These are phyloP conservation scores for Aspergillus biplanus DNA, from an alignment of 495 filamentous ascomycete species.

Conservation along the genomic window DNA sequence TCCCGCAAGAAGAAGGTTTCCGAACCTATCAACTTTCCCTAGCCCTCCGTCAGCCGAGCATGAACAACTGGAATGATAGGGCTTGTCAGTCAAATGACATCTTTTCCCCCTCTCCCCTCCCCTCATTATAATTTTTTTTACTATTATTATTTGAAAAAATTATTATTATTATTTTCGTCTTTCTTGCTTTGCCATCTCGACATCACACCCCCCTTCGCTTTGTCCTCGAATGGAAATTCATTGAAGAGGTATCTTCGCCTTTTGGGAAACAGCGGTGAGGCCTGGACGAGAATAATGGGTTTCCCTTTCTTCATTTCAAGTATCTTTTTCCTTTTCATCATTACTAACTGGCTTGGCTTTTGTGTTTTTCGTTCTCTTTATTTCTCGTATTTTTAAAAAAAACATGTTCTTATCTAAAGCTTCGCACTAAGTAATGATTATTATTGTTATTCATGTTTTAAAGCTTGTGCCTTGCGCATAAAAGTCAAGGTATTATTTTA, in stretches of 20 bases:
- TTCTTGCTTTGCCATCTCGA: not conserved
- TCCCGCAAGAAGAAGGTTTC: conserved; percentile 28
- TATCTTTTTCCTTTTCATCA: not conserved
- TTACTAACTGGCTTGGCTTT: not conserved
- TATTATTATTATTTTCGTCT: conserved; percentile 5
- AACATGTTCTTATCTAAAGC: too few species aligned
- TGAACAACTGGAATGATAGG: conserved; percentile 27
- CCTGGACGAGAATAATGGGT: conserved; percentile 11
- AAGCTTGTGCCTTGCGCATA: too few species aligned
- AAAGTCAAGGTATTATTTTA: conserved; percentile 10
- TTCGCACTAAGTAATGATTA: too few species aligned
- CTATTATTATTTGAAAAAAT: not conserved
- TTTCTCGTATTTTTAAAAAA: too few species aligned
- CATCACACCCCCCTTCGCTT: not conserved
- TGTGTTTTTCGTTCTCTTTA: not conserved
- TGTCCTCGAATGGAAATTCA: conserved; percentile 2
- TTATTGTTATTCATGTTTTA: too few species aligned
- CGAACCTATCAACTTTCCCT: conserved; percentile 27
- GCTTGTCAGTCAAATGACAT: conserved; percentile 27
- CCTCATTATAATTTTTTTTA: not conserved
- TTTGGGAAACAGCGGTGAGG: conserved; percentile 26
- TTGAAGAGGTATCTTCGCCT: conserved; percentile 3
- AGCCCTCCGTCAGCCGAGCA: conserved; percentile 23
- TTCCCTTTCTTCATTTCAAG: not conserved
- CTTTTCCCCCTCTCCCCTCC: conserved; percentile 1